Base-by-base conservation (phyloP, 2,329 filamentous ascomycete genomes). In the Polytolypa hystricis region DNA sequence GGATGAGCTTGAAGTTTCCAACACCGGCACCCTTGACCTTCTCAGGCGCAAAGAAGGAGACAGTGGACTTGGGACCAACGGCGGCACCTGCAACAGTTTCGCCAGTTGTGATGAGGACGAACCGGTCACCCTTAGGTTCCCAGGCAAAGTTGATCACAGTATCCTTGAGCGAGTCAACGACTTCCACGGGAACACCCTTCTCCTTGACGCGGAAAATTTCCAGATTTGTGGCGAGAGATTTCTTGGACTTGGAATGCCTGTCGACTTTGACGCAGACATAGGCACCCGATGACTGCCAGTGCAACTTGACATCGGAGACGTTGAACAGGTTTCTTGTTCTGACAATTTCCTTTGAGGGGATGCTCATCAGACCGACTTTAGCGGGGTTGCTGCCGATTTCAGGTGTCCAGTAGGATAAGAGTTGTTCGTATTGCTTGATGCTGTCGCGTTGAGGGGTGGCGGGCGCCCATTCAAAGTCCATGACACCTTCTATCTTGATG, bases 81-180 rank as follows among this genome's bases (percentile, higher is more conserved):
- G 84, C 86, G 8, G 83, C 79, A 29, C 79, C 77, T 26, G 78
- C 77, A 27, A 79, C 70, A 2, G 83, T 77, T 65, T 98, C 91
- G 8, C 85, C 82, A 12, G 84, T 91, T 23, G 87, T 95, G 66
- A 98, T 98, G 56, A 95, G 80, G 47, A 95, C 86, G 60, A 98
- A 98, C 26, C 91, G 81, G 61, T 93, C 87, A 44, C 91, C 91
- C 69, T 95, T 95, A 45, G 91, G 91, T 58, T 98, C 91, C 91
- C 91, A 98, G 7, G 91, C 86, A 57, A 98, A 98, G 71, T 98
- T 98, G 67, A 98, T 93, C 50, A 98, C 91, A 1, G 87, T 94
- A 55, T 96, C 91, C 67, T 96, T 96, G 65, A 98, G 83, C 37
- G 81, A 86, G 63, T 98, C 91, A 35, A 98, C 86, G 39, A 96